Base-by-base conservation (phyloP, 2,329 filamentous ascomycete genomes). In the Neoarthrinium moseri region DNA sequence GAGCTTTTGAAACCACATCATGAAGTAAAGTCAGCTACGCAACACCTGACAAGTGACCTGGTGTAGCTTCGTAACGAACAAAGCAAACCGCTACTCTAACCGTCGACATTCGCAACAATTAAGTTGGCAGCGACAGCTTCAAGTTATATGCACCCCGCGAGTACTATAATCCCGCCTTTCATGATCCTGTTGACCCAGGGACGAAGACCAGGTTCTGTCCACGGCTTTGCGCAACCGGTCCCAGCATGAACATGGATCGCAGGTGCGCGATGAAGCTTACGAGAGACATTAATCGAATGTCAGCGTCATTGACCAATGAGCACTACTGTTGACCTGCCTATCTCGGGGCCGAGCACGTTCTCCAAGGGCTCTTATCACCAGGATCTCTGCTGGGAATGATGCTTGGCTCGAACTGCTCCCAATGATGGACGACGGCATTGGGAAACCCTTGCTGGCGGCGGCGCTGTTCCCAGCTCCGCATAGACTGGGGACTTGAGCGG, bases 271-370 rank as follows among this genome's bases (percentile, higher is more conserved):
- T 7, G 8, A 8, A n/a, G n/a, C n/a, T 20, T 21, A 23, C 35
- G 35, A 10, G 18, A 37, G 35, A 39, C 39, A 38, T 23, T 26
- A 40, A 34, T 18, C 26, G 22, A 40, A 7, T 37, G 35, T 32
- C 20, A 17, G 34, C 35, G 43, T 46, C 43, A 46, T 46, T 27
- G 12, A 22, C 43, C 26, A 40, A 40, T 11, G 23, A 39, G 34
- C 24, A 23, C 10, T 24, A 13, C 8, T 11, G 20, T 18, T 34
- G 24, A 46, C 43, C 43, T 46, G 35, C 43, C 43, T 46, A 32
- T 46, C 35, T 46, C n/a, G 43, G 43, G 18, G 40, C 40, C 26
- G 35, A 40, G 21, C 26, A 23, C 13, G 22, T 10, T 17, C 15
- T n/a, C 8, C 10, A 11, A 37, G 35, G 35, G 35, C 18, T 37